Percentiles rank a stretch among this genome's conserved stretches.
These are phyloP conservation scores for Teunomyces cretensis DNA, from an alignment of 805 yeast genomes.

Conservation along the genomic window DNA sequence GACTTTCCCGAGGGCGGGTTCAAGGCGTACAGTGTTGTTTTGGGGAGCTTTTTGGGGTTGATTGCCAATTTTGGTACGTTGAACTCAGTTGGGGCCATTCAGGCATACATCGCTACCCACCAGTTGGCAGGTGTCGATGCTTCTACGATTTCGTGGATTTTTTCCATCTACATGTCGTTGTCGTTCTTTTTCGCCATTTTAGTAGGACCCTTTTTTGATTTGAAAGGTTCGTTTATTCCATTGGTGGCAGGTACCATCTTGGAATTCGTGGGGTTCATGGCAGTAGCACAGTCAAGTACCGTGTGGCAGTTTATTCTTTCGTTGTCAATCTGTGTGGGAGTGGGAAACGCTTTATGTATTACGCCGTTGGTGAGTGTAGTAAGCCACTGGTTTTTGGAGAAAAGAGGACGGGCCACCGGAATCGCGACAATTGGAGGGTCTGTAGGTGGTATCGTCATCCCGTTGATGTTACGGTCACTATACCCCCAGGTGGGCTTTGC, in stretches of 20 bases:
- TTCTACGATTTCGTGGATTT: constrained; percentile 40
- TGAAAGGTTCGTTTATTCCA: constrained; percentile 16
- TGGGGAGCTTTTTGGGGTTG: constrained; percentile 45
- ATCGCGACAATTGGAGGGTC: constrained; percentile 54
- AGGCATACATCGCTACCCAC: constrained; percentile 36
- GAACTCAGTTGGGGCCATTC: constrained; percentile 41
- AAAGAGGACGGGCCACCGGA: constrained; percentile 21
- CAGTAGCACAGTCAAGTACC: constrained; percentile 15
- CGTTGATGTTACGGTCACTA: constrained; percentile 49
- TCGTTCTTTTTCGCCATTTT: constrained; percentile 25
- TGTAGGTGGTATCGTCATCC: constrained; percentile 63
- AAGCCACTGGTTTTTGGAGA: constrained; percentile 22
- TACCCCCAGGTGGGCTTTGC: constrained; percentile 52
- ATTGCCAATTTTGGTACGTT: constrained; percentile 33
- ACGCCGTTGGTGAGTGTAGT: constrained; percentile 22
- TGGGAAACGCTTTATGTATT: constrained; percentile 21
- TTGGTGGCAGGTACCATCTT: constrained; percentile 14
- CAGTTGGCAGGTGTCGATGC: constrained; percentile 30
- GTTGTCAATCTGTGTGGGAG: constrained; percentile 18
- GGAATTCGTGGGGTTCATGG: constrained; percentile 19
- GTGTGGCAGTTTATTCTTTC: constrained; percentile 22
- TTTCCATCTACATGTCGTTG: constrained; percentile 34
- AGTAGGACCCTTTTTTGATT: constrained; percentile 22
- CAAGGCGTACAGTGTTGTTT: constrained; percentile 21
- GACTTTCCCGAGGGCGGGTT: constrained; percentile 23